phyloP scores from a whole-genome alignment of 2,329 filamentous ascomycete species.

The Chaetomium olivaceum region DNA sequence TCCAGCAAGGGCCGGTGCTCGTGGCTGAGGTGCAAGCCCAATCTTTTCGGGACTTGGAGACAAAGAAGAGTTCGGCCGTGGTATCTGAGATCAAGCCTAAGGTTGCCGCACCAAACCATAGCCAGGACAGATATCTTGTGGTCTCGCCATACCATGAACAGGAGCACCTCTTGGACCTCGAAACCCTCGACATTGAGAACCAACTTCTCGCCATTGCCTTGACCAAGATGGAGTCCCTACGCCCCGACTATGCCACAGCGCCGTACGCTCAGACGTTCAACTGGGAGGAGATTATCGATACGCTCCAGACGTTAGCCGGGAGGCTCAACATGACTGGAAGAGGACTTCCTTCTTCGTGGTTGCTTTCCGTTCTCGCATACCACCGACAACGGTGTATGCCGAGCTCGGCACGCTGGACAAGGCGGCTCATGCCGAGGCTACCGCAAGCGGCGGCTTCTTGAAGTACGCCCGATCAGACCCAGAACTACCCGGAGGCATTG shows the following conservation, averaged over 20 bases:
- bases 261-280: constrained; percentile 76
- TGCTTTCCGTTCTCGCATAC: constrained; percentile 75
- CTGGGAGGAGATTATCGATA: constrained; percentile 63
- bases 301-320: constrained; percentile 54
- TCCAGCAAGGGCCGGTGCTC: constrained; percentile 20
- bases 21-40: constrained; percentile 16
- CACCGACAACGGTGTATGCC: constrained; percentile 64
- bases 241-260: constrained; percentile 73
- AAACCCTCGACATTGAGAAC: constrained; percentile 64
- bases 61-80: constrained; percentile 33
- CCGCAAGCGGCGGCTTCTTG: constrained; percentile 74
- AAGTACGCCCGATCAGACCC: constrained; percentile 54
- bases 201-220: constrained; percentile 72
- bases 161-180: constrained; percentile 72
- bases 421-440: constrained; percentile 77
- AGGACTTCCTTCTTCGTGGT: constrained; percentile 77
- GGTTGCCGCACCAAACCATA: not conserved
- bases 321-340: constrained; percentile 56
- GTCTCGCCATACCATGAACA: constrained; percentile 74
- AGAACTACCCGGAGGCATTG: not conserved
- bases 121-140: constrained; percentile 49
- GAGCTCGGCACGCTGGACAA: constrained; percentile 73
- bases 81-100: constrained; percentile 30
- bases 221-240: constrained; percentile 60
- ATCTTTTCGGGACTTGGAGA: constrained; percentile 22